Conservation (phyloP, 352 stramenopile genomes). For the Phytopythium mirpurense region DNA sequence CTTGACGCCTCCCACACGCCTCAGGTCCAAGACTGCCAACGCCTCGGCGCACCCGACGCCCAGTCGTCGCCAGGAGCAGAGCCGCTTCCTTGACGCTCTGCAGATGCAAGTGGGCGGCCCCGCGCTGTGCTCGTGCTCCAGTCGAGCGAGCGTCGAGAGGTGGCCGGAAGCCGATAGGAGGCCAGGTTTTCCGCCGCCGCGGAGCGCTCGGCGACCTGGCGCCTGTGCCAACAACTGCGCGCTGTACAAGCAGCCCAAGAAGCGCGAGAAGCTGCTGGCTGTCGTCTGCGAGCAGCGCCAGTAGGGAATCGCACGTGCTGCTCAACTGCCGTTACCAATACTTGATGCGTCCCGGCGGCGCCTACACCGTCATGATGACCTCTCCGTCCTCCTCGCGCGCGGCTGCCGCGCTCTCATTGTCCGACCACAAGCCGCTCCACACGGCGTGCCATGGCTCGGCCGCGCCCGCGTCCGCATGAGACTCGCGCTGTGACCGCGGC, state of each 20-base stretch:
- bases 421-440: constrained; percentile 44
- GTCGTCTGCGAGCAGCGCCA: constrained; percentile 68
- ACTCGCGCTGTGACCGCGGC: constrained; percentile 27
- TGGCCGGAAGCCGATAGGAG: not conserved
- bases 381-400: constrained; percentile 49
- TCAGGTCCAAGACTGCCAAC: constrained; percentile 5
- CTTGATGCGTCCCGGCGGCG: not conserved
- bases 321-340: constrained; percentile 1
- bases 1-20: not conserved
- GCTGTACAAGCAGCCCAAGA: constrained; percentile 58
- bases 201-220: constrained; percentile 6
- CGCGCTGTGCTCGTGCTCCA: constrained; percentile 46
- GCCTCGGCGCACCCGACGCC: not conserved
- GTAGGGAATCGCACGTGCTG: not conserved
- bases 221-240: constrained; percentile 67
- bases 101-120: constrained; percentile 42
- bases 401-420: constrained; percentile 22
- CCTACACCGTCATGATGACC: constrained; percentile 81
- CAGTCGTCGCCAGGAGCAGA: constrained; percentile 12
- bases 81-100: constrained; percentile 45
- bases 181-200: constrained; percentile 6
- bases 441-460: constrained; percentile 46
- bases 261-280: constrained; percentile 44
- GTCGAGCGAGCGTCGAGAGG: not conserved
- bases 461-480: constrained; percentile 21